phyloP scores from a whole-genome alignment of 257 asterid genomes.

The Cruciata laevipes region DNA sequence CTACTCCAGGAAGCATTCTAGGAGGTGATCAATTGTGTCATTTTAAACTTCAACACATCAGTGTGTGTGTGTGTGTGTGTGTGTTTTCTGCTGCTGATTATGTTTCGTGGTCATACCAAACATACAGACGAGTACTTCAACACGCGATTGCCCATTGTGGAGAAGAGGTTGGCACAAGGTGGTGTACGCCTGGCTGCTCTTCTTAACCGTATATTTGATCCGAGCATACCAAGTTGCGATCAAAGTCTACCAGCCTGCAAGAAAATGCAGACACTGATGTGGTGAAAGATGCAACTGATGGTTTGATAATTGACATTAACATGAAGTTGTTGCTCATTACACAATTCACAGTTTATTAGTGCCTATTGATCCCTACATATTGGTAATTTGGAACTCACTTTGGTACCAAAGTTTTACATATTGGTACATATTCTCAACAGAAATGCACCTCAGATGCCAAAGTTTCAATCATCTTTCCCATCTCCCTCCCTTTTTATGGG shows the following conservation, averaged over 20 bases:
- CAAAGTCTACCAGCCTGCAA: not conserved
- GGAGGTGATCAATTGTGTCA: slow-evolving; percentile 38
- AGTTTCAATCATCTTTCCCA: too few relatives aligned
- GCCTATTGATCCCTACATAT: too few relatives aligned
- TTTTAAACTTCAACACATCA: not conserved
- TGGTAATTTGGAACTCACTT: too few relatives aligned
- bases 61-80: not conserved
- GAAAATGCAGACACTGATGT: not conserved
- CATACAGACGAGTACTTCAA: slow-evolving; percentile 67
- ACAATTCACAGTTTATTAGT: too few relatives aligned
- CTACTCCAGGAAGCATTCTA: slow-evolving; percentile 84
- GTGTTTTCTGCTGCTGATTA: not conserved
- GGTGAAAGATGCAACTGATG: too few relatives aligned
- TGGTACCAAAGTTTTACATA: too few relatives aligned
- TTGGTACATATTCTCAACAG: too few relatives aligned
- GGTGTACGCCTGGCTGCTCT: slow-evolving; percentile 84
- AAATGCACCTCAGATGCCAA: too few relatives aligned
- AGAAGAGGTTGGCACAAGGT: slow-evolving; percentile 62
- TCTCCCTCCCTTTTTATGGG: too few relatives aligned
- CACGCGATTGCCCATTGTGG: slow-evolving; percentile 83
- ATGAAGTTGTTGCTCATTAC: too few relatives aligned
- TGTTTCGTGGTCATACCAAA: not conserved
- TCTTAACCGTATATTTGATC: slow-evolving; percentile 59
- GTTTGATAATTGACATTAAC: too few relatives aligned
- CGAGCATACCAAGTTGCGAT: not conserved